Percentiles rank a stretch among this genome's conserved stretches.
phyloP scores from a whole-genome alignment of 2,329 filamentous ascomycete species.

The Graphilbum sp. region DNA sequence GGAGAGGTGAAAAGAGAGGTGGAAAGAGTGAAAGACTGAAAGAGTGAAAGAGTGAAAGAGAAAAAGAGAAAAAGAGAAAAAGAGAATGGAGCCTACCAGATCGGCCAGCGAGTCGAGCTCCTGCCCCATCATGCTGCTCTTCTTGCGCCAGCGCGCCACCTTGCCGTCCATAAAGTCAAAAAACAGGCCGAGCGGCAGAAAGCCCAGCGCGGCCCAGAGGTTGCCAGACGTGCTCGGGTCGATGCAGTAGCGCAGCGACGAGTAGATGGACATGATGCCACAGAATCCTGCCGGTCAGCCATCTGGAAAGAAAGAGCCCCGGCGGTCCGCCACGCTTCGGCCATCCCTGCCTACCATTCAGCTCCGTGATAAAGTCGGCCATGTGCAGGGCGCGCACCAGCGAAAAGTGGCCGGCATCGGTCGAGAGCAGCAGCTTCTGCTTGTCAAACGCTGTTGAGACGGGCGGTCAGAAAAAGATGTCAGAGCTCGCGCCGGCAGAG shows the following conservation, averaged over 20 bases:
- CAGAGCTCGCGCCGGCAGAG: too few relatives aligned
- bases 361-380: conserved; percentile 67
- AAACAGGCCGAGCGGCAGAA: conserved; percentile 87
- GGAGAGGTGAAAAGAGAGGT: not conserved
- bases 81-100: conserved; percentile 41
- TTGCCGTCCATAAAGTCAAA: conserved; percentile 98
- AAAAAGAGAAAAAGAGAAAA: not conserved
- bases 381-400: conserved; percentile 56
- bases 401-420: conserved; percentile 58
- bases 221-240: conserved; percentile 48
- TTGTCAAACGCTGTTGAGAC: conserved; percentile 39
- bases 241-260: conserved; percentile 83
- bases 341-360: conserved; percentile 45
- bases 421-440: conserved; percentile 56
- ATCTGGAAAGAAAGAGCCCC: too few relatives aligned
- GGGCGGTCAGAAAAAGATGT: too few relatives aligned
- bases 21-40: not conserved
- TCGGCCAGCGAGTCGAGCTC: conserved; percentile 93
- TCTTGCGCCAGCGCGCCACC: conserved; percentile 89
- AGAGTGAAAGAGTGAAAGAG: not conserved
- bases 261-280: conserved; percentile 89
- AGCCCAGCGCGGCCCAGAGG: conserved; percentile 66
- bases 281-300: conserved; percentile 38
- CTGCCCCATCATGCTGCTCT: conserved; percentile 95
- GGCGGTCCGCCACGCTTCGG: not conserved